Percentiles rank a stretch among this genome's conserved stretches.
Evolutionary conservation across 208 protist species (phyloP).

Genomic region (Leishmania tropica): DNA sequence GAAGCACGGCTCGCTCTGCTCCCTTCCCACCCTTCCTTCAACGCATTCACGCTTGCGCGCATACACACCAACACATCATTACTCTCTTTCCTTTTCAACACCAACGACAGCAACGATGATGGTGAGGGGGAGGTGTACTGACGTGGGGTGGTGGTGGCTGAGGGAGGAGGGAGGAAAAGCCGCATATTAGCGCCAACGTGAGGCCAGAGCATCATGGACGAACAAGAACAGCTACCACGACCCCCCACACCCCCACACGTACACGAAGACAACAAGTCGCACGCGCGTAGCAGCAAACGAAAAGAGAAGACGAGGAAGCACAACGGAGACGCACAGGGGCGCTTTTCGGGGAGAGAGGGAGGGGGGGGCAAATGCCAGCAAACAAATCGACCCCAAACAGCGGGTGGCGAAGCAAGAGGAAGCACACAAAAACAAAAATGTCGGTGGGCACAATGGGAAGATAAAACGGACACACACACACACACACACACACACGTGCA

Average conservation of each 20-base stretch:
- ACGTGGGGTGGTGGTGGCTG: neutral
- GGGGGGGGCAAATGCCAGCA: neutral
- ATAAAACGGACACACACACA: neutral
- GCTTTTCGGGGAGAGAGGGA: neutral
- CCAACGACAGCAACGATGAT: neutral
- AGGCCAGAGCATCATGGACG: neutral
- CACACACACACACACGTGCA: too few species aligned
- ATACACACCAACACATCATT: neutral
- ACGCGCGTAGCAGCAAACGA: neutral
- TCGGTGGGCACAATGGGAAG: too few species aligned
- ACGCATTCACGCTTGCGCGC: neutral
- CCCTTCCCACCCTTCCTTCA: neutral
- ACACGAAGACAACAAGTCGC: neutral
- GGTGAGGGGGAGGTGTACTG: neutral
- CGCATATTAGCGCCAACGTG: neutral
- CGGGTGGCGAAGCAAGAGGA: neutral
- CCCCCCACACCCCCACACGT: neutral
- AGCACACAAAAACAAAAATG: neutral
- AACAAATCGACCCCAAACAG: constrained; percentile 6
- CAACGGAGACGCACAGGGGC: too few species aligned
- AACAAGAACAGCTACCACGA: neutral
- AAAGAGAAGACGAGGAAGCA: neutral
- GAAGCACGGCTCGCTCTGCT: neutral
- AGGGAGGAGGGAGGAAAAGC: neutral
- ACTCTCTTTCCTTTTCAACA: neutral